Evolutionary conservation across 2,329 filamentous ascomycete genomes (phyloP), one percentile per base, ranked within the genome.

Genomic region (Arthrobotrys sinensis): DNA sequence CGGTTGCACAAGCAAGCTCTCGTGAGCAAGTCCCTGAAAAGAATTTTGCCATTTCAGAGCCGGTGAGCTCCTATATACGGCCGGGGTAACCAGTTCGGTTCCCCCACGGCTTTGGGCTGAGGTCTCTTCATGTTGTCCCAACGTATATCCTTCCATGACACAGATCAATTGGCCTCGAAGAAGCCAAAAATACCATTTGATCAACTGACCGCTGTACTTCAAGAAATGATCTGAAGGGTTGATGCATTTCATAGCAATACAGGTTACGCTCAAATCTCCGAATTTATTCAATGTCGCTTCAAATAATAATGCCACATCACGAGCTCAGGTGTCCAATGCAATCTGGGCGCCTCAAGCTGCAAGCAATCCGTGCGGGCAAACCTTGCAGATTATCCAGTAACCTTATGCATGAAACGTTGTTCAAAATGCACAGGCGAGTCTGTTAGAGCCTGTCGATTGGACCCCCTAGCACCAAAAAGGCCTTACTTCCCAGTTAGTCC

Each of bases 371-470:
- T 75, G 70, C 70, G 63, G 46, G 64, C 75, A 78, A 78, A 78
- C 75, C 67, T 72, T 78, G 75, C 75, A 71, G 48, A 60, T 28
- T 34, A 67, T 34, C 75, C 67, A 78, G 72, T 71, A 69, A 72
- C 67, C 52, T 62, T 52, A 72, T 78, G 75, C 67, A 78, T 67
- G 75, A 78, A 72, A 72, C 65, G 75, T 68, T 78, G 75, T 78
- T 46, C 75, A 78, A 63, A 60, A 72, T 38, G 62, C 60, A 66
- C 62, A 67, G 53, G 48, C 52, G 73, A 77, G 46, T 60, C 65
- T 66, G 57, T 66, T 66, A 77, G 65, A 70, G 64, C 65, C 48
- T 65, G 50, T 45, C 46, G 60, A 66, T 66, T 73, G 43, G 62
- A 34, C 32, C 38, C 24, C 46, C 73, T 70, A 77, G 32, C 28